phyloP scores from a whole-genome alignment of 2,329 filamentous ascomycete species.

The Proliferodiscus dingleyae region DNA sequence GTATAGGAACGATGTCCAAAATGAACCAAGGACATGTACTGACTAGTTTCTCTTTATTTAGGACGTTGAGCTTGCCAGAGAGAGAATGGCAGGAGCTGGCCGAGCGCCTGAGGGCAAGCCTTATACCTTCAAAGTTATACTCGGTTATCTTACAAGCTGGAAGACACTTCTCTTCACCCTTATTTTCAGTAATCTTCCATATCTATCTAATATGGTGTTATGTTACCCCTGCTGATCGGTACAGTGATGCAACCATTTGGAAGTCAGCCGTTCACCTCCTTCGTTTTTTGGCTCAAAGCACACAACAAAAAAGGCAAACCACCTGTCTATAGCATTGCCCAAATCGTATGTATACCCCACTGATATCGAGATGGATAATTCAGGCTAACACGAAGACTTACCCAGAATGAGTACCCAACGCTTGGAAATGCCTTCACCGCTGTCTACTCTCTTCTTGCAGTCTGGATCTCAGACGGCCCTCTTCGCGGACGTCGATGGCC shows the following conservation, averaged over 20 bases:
- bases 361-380: not conserved
- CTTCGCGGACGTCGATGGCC: constrained; percentile 59
- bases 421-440: constrained; percentile 15
- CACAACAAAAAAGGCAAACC: constrained; percentile 12
- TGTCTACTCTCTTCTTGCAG: constrained; percentile 13
- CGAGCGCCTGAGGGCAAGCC: constrained; percentile 37
- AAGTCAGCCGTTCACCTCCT: constrained; percentile 12
- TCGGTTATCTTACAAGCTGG: constrained; percentile 38
- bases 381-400: not conserved
- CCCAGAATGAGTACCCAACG: constrained; percentile 17
- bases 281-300: constrained; percentile 17
- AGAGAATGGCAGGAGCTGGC: constrained; percentile 47
- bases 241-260: constrained; percentile 17
- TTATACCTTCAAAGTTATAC: constrained; percentile 48
- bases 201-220: not conserved
- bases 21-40: no score
- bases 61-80: constrained; percentile 42
- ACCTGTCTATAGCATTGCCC: constrained; percentile 13
- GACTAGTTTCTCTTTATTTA: no score
- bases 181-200: constrained; percentile 13
- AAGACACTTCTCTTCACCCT: constrained; percentile 17
- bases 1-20: no score
- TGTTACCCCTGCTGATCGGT: no score
- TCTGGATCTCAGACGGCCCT: constrained; percentile 58
- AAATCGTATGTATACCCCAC: constrained; percentile 26